Base-by-base conservation (phyloP, 345 rosid species). In the Erucastrum elatum region DNA sequence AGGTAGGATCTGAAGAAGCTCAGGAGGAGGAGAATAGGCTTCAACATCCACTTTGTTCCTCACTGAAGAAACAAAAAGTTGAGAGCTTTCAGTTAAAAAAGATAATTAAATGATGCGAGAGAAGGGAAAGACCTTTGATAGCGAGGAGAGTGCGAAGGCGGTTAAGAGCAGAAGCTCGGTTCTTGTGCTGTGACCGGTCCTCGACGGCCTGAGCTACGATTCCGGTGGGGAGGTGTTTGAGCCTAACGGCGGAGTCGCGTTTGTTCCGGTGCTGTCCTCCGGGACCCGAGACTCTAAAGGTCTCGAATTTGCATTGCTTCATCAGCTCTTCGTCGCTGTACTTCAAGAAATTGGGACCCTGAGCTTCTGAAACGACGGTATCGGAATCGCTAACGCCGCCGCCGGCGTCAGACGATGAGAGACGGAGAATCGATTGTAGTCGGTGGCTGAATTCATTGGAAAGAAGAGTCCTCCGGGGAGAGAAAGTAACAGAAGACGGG, bases 251-350 rank as follows among this genome's bases (percentile, higher is more conserved):
- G 10, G 98, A 88, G 78, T 93, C 99, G 4, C 98, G 93, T 70
- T 95, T 95, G 85, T 95, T 95, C 35, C 99, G 89, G 88, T 93
- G 99, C 75, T 95, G 99, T 37, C 99, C 98, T 11, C 98, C 99
- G 0, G 96, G 97, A 0, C 98, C 97, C 13, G 97, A 93, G 4
- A 92, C 79, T 81, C 88, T 91, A 75, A 86, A 95, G 0, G 90
- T 91, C 62, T 59, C 86, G 82, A 91, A 82, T 66, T 87, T 87
- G 77, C 98, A 95, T 70, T 91, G 90, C 70, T 79, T 88, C 90
- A 91, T 88, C 72, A 95, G 85, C 70, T 91, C 96, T 30, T 86
- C 94, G 63, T 95, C 93, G 13, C 77, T 87, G 69, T 84, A 74
- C 21, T 85, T 85, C 82, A 93, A 64, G 84, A 84, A 87, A 60